Percentiles rank a stretch among this genome's conserved stretches.
phyloP scores from a whole-genome alignment of 805 yeast species.

The Starmerella vaccinii region DNA sequence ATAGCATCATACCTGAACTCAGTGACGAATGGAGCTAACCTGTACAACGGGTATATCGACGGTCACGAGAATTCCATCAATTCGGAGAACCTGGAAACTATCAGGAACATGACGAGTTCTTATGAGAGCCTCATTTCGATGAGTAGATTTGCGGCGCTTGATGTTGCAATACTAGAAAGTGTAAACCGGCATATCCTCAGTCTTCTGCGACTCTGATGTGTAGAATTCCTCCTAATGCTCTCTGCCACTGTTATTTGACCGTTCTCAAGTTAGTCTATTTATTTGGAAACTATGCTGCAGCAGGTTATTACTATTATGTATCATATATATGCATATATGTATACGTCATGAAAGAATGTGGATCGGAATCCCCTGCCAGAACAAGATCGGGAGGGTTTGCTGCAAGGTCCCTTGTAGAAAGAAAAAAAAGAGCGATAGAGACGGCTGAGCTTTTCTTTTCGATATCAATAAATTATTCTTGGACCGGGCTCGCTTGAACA shows the following conservation, averaged over 20 bases:
- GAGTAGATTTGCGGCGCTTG: background rate
- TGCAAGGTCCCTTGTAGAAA: too few relatives aligned
- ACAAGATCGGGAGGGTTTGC: too few relatives aligned
- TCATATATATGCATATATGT: background rate
- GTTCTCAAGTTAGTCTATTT: background rate
- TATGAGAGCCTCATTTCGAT: background rate
- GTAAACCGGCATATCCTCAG: background rate
- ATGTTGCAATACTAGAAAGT: background rate
- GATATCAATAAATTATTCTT: background rate
- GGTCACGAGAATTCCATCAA: background rate
- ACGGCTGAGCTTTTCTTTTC: background rate
- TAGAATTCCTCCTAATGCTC: too few relatives aligned
- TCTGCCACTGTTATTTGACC: too few relatives aligned
- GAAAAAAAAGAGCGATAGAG: too few relatives aligned
- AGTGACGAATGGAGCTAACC: conserved; percentile 9
- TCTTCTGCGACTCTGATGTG: background rate
- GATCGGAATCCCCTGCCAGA: background rate
- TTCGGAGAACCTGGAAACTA: background rate
- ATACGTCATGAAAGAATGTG: background rate
- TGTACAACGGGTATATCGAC: background rate
- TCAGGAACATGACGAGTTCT: background rate
- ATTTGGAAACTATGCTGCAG: background rate
- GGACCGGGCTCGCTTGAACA: background rate
- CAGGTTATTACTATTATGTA: background rate
- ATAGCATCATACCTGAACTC: conserved; percentile 7